Evolutionary conservation across 139 green algal genomes (phyloP).

Genomic region (Chlamydomonas sp.): DNA sequence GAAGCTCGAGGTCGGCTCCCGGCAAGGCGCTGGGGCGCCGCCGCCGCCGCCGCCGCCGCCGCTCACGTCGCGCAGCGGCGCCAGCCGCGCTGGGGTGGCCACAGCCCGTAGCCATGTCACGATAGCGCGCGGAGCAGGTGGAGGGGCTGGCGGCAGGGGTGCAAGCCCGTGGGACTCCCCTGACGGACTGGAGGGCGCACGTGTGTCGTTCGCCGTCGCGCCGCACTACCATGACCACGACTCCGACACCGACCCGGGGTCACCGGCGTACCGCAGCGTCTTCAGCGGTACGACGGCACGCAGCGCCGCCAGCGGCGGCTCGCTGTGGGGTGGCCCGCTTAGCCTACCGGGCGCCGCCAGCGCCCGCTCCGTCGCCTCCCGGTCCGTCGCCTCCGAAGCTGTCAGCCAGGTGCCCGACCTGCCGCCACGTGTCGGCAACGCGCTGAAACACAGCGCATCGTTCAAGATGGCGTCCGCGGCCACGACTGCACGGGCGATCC

Average conservation of each 20-base stretch:
- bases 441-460: background rate
- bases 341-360: background rate
- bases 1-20: background rate
- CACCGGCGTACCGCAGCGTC: constrained; percentile 2
- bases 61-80: background rate
- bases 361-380: background rate
- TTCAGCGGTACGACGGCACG: background rate
- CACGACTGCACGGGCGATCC: constrained; percentile 21
- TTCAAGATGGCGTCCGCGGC: constrained; percentile 32
- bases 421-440: constrained; percentile 7
- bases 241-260: background rate
- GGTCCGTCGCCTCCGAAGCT: background rate
- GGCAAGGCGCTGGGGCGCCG: background rate
- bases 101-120: background rate
- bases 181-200: background rate
- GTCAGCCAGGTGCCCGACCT: background rate
- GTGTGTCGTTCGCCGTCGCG: background rate
- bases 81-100: background rate
- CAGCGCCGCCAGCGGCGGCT: constrained; percentile 2
- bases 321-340: background rate
- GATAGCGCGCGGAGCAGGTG: background rate
- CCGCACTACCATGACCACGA: background rate
- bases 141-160: too few species aligned
- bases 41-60: background rate
- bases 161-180: too few species aligned